phyloP scores from a whole-genome alignment of 2,329 filamentous ascomycete genomes.

The Exophiala lecanii-corni region DNA sequence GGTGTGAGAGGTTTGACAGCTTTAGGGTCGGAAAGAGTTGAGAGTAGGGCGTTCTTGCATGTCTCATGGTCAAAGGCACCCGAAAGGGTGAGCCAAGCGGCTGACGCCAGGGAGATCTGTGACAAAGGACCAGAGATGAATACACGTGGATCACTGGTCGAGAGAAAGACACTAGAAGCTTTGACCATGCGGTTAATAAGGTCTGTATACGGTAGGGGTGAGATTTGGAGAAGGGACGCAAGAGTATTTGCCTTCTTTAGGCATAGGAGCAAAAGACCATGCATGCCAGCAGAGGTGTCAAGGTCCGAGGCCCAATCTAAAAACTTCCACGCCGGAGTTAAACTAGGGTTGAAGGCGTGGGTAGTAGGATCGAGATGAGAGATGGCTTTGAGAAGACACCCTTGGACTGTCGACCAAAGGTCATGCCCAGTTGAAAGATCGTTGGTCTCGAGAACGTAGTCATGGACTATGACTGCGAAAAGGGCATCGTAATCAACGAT shows the following conservation, averaged over 20 bases:
- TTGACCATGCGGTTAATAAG: conserved; percentile 25
- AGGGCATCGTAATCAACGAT: conserved; percentile 37
- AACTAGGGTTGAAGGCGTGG: conserved; percentile 20
- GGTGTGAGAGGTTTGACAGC: conserved; percentile 31
- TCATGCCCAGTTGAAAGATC: conserved; percentile 29
- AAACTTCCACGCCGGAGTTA: conserved; percentile 30
- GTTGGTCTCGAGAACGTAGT: conserved; percentile 32
- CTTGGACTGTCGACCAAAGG: conserved; percentile 32
- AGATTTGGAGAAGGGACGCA: conserved; percentile 26
- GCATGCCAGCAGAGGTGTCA: conserved; percentile 30
- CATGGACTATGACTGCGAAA: conserved; percentile 32
- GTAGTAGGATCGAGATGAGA: conserved; percentile 26
- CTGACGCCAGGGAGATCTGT: conserved; percentile 31
- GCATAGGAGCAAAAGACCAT: conserved; percentile 31
- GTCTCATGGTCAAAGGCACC: conserved; percentile 23
- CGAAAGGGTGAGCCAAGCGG: conserved; percentile 32
- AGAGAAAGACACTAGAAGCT: conserved; percentile 23
- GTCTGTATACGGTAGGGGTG: conserved; percentile 21
- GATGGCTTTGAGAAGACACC: conserved; percentile 29
- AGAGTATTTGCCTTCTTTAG: conserved; percentile 31
- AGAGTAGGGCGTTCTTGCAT: conserved; percentile 25
- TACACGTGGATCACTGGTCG: conserved; percentile 13
- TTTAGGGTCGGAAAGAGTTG: conserved; percentile 25
- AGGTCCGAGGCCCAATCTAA: conserved; percentile 31
- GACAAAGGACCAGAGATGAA: conserved; percentile 29